Evolutionary conservation across 2,329 filamentous ascomycete genomes (phyloP), one percentile per base, ranked within the genome.

Genomic region (Teratosphaeria viscida): DNA sequence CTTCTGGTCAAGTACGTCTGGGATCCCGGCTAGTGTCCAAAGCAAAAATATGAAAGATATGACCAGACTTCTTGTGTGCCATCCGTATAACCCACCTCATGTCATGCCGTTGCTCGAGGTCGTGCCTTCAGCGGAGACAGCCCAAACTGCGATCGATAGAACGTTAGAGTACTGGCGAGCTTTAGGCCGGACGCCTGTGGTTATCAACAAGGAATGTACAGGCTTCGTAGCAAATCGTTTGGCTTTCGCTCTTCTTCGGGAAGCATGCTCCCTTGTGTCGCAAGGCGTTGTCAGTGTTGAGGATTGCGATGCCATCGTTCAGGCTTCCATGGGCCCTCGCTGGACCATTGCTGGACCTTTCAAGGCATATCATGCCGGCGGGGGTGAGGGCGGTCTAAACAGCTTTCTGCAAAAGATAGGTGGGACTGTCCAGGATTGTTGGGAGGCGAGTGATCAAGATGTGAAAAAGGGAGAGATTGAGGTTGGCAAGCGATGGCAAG

Each of bases 11-110:
- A 81, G 77, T 58, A 85, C 83, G 0, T 81, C 78, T 1, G 82
- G 83, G 0, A 84, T 85, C 32, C 76, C 80, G 0, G 80, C 82
- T 0, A 81, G 79, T 0, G 71, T 70, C 27, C 82, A 85, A 63
- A 70, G 70, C 8, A 60, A 61, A 16, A 63, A 72, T 3, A 79
- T 81, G 76, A 64, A 70, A 26, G 73, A 79, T 32, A 68, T 70
- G 56, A 62, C 67, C n/a, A 71, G 81, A 1, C 67, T 85, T 2
- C 62, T 85, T 0, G 78, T 85, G 1, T 81, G 83, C 3, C 83
- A 85, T 67, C 82, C 83, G 0, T 85, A 82, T 68, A 85, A 85
- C 58, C 83, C 81, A 26, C 83, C 82, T 1, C 81, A 85, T 63
- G 76, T 85, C 57, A 84, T 85, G 80, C 83, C 83, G 0, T 66